Conservation (phyloP, 1,139 yeast species). For the Tardiomyces blankii region DNA sequence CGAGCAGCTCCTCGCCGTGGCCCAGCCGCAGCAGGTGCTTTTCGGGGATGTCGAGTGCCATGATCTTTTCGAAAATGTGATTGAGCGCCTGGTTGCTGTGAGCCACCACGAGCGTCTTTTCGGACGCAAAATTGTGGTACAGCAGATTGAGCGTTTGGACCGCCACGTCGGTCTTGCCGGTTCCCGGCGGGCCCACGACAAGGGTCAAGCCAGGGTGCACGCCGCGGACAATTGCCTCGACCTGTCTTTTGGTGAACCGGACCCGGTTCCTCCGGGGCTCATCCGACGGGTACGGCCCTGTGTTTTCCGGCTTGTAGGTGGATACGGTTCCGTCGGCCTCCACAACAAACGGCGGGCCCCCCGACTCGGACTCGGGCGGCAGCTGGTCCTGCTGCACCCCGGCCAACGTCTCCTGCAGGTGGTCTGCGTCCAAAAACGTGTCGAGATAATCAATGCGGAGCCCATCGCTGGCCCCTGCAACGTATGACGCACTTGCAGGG, state of each 20-base stretch:
- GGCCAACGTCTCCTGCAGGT: constrained; percentile 13
- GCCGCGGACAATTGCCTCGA: constrained; percentile 28
- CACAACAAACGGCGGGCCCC: constrained; percentile 5
- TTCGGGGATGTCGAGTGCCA: constrained; percentile 15
- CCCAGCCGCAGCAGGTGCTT: constrained; percentile 19
- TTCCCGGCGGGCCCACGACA: constrained; percentile 37
- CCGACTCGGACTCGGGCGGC: neutral
- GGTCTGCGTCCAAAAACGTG: constrained; percentile 18
- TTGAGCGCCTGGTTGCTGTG: constrained; percentile 17
- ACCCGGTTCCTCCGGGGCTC: constrained; percentile 9
- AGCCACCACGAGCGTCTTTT: constrained; percentile 29
- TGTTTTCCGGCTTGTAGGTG: constrained; percentile 1
- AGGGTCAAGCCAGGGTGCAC: constrained; percentile 27
- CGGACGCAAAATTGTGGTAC: constrained; percentile 20
- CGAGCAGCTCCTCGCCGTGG: constrained; percentile 10
- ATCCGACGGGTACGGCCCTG: constrained; percentile 1
- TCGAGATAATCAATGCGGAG: constrained; percentile 11
- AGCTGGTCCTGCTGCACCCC: neutral
- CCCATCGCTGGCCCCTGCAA: constrained; percentile 7
- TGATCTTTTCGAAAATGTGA: constrained; percentile 14
- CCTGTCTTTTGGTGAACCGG: constrained; percentile 18
- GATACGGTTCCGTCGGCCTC: constrained; percentile 1
- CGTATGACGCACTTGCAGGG: constrained; percentile 14
- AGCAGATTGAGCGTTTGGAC: constrained; percentile 19
- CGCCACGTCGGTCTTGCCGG: constrained; percentile 32